A percentile compares a stretch with the other conserved stretches of the same genome.
These are phyloP conservation scores for Aspergillus glaucus DNA, from an alignment of 2,329 filamentous ascomycete species.

Conservation along the genomic window DNA sequence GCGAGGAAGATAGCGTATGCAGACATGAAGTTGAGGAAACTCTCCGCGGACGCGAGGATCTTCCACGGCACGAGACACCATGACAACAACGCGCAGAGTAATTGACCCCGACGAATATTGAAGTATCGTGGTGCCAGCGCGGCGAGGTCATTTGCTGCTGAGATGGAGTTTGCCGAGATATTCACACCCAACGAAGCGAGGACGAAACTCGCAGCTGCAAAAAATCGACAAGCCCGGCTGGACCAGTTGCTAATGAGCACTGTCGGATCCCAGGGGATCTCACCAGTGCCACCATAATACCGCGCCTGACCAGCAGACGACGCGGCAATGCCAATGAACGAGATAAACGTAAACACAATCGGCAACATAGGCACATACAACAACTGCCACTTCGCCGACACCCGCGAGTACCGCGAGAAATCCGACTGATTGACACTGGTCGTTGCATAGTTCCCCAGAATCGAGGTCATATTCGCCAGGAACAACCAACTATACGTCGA, in stretches of 20 bases:
- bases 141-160: conserved; percentile 50
- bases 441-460: conserved; percentile 48
- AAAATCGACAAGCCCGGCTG: conserved; percentile 40
- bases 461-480: conserved; percentile 45
- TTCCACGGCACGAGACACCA: conserved; percentile 62
- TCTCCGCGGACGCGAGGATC: conserved; percentile 53
- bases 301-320: conserved; percentile 36
- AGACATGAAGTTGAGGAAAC: conserved; percentile 60
- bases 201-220: conserved; percentile 49
- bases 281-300: conserved; percentile 21
- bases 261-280: conserved; percentile 40
- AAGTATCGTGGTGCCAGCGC: conserved; percentile 49
- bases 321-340: conserved; percentile 41
- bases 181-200: conserved; percentile 53
- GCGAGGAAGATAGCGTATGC: conserved; percentile 61
- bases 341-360: conserved; percentile 48
- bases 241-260: conserved; percentile 35
- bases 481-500: conserved; percentile 50
- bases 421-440: conserved; percentile 52
- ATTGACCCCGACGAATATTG: conserved; percentile 52
- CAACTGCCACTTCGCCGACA: conserved; percentile 44
- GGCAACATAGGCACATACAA: conserved; percentile 48
- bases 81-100: conserved; percentile 50
- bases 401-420: conserved; percentile 49
- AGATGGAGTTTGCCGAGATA: conserved; percentile 49